phyloP scores from a whole-genome alignment of 306 rosid species.

The Potentilla sterilis region DNA sequence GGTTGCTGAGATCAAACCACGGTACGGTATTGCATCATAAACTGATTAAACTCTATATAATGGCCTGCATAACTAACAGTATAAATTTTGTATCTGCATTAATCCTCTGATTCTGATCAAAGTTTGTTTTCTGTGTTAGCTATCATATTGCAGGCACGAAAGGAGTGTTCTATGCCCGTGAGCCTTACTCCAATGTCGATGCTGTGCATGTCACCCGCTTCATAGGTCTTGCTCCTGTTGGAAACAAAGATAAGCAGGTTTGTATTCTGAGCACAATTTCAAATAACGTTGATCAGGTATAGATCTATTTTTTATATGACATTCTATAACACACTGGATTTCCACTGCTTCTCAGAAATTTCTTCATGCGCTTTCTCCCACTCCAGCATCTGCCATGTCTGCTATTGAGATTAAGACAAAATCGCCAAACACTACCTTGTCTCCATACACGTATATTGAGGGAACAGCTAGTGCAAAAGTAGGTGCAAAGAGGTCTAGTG shows the following conservation, averaged over 20 bases:
- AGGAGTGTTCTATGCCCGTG: constrained; percentile 80
- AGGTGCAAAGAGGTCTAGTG: constrained; percentile 56
- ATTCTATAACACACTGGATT: constrained; percentile 24
- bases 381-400: constrained; percentile 85
- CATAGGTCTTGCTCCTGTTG: constrained; percentile 91
- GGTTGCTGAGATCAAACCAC: constrained; percentile 89
- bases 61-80: neutral
- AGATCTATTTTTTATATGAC: neutral
- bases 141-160: constrained; percentile 92
- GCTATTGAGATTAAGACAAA: constrained; percentile 68
- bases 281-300: constrained; percentile 1
- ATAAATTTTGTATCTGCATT: neutral
- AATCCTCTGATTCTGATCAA: constrained; percentile 24
- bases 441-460: constrained; percentile 58
- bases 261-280: neutral
- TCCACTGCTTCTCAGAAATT: constrained; percentile 67
- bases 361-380: constrained; percentile 94
- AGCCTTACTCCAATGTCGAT: constrained; percentile 82
- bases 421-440: constrained; percentile 65
- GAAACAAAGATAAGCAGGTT: constrained; percentile 95
- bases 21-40: constrained; percentile 44
- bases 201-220: constrained; percentile 93
- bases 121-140: constrained; percentile 44
- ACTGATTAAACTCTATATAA: neutral
- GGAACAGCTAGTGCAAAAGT: constrained; percentile 39